Evolutionary conservation across 1,139 yeast species (phyloP).

Genomic region (Debaryomyces singareniensis): DNA sequence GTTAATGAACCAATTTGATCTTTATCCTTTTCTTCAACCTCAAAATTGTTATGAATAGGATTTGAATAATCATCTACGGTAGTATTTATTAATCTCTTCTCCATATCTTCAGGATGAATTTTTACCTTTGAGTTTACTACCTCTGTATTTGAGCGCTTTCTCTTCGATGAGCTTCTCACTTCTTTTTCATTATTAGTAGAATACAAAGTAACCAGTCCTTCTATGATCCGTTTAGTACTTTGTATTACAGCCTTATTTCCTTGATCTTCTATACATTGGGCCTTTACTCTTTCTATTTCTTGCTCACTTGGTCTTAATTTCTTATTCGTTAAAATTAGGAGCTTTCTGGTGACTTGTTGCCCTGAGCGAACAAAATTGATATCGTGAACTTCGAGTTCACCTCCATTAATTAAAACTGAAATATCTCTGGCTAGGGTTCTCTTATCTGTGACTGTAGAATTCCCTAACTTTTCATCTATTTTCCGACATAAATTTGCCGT

Average conservation of each 20-base stretch:
- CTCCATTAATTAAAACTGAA: conserved; percentile 15
- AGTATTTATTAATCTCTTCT: conserved; percentile 3
- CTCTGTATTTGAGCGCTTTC: conserved; percentile 13
- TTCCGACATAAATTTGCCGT: conserved; percentile 26
- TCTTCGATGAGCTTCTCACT: conserved; percentile 8
- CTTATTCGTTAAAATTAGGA: conserved; percentile 27
- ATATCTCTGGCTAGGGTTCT: conserved; percentile 45
- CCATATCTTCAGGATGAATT: conserved; percentile 8
- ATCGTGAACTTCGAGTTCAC: conserved; percentile 22
- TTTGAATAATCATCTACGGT: background rate
- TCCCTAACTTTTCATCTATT: conserved; percentile 30
- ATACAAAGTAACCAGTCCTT: conserved; percentile 25
- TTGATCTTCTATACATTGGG: conserved; percentile 20
- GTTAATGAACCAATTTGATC: conserved; percentile 11
- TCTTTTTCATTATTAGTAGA: conserved; percentile 7
- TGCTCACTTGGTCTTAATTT: conserved; percentile 21
- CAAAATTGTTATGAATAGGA: conserved; percentile 1
- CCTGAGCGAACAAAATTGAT: conserved; percentile 25
- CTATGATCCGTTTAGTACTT: conserved; percentile 19
- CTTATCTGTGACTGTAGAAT: conserved; percentile 36
- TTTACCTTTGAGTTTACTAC: conserved; percentile 4
- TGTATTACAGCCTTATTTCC: conserved; percentile 12
- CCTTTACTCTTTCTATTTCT: conserved; percentile 19
- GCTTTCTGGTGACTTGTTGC: conserved; percentile 22
- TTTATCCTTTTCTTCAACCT: background rate